phyloP scores from a whole-genome alignment of 2,329 filamentous ascomycete genomes.

The Hypoxylon sp. region DNA sequence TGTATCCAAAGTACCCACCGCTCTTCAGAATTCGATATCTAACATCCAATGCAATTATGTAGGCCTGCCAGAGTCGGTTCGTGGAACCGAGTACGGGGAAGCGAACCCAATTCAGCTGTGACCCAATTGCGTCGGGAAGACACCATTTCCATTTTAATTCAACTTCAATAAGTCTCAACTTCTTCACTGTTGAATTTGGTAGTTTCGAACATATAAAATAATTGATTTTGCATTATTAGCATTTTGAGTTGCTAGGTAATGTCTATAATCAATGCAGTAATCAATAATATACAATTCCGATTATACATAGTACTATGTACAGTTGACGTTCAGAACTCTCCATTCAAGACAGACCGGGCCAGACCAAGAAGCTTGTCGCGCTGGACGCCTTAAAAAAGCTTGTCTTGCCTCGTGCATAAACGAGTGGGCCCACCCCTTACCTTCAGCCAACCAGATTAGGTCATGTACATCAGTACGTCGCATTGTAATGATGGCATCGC shows the following conservation, averaged over 20 bases:
- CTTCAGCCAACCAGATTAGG: conserved; percentile 19
- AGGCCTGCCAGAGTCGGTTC: too few species aligned
- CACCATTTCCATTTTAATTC: conserved; percentile 37
- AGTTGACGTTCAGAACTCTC: too few species aligned
- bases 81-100: conserved; percentile 17
- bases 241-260: too few species aligned
- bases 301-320: too few species aligned
- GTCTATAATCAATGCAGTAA: too few species aligned
- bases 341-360: conserved; percentile 22
- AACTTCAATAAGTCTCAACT: too few species aligned
- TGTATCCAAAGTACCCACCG: too few species aligned
- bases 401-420: conserved; percentile 36
- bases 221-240: too few species aligned
- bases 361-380: conserved; percentile 34
- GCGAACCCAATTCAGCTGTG: conserved; percentile 14
- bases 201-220: too few species aligned
- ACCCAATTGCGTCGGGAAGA: conserved; percentile 46
- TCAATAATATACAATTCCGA: too few species aligned
- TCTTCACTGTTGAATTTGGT: too few species aligned
- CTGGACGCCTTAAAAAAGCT: conserved; percentile 36
- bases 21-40: conserved; percentile 1
- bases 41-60: too few species aligned
- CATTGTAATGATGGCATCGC: conserved; percentile 29
- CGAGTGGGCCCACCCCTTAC: conserved; percentile 21
- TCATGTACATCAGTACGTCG: conserved; percentile 18